Evolutionary conservation across 2,329 filamentous ascomycete species (phyloP), one percentile per base, ranked within the genome.

Genomic region (Exophiala dermatitidis): DNA sequence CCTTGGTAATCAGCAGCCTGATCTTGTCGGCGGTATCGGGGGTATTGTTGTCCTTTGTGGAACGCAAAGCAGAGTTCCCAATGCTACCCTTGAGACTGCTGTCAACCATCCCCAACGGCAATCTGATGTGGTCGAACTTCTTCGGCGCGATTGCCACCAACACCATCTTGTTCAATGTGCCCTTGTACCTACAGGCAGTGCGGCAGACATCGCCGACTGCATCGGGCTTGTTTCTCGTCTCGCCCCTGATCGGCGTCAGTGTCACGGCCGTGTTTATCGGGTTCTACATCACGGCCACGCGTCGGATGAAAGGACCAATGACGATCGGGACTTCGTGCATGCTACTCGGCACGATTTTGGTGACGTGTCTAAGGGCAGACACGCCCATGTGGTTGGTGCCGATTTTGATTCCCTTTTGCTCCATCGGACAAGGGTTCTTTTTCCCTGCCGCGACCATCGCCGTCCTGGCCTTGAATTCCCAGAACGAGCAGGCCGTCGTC

Each of bases 131-230:
- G 51, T 68, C 73, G 53, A 83, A 83, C 63, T 72, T 74, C 60
- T 43, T 60, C 12, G 73, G 77, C 1, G 65, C 81, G 37, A 64
- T 83, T 7, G 64, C 73, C 46, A 50, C 48, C 26, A 82, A 81
- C 61, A 75, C 79, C 5, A 74, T 83, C 44, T 63, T 80, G 19
- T 83, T 83, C 64, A 83, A 83, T 66, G 75, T 79, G n/a, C 84
- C 84, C 1, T 72, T 88, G 7, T 88, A 82, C 71, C 86, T 85
- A 69, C 83, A 86, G 65, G 82, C 81, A 50, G 83, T 86, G 9
- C 77, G 85, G 31, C 77, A 84, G 47, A 80, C 81, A 53, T 76
- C 74, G 8, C 81, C 85, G 26, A 86, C 84, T 0, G 70, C 74
- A 7, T 86, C 84, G 0, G 84, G 84, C n/a, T 77, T 86, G 30